A percentile compares a stretch with the other conserved stretches of the same genome.
Conservation (phyloP, 176 grass and related monocot species). For the Avena atlantica region DNA sequence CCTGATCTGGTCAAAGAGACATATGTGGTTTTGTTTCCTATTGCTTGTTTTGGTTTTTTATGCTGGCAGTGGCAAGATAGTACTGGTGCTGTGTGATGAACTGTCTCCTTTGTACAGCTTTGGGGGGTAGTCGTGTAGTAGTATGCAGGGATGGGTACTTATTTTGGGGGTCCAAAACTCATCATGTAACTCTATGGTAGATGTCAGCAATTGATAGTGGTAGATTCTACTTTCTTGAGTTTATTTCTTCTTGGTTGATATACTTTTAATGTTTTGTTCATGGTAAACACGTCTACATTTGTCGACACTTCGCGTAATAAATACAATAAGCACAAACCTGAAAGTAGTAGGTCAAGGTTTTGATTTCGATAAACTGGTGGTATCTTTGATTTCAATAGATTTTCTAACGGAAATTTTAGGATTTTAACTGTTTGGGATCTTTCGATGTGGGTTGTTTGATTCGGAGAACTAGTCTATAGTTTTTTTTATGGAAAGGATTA, state of each 20-base stretch:
- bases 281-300: not conserved
- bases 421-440: not conserved
- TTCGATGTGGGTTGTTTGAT: not conserved
- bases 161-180: constrained; percentile 1
- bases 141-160: not conserved
- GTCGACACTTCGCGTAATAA: not conserved
- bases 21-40: constrained; percentile 43
- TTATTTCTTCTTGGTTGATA: not conserved
- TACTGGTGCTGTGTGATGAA: constrained; percentile 38
- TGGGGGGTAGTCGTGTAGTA: constrained; percentile 1
- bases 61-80: constrained; percentile 24
- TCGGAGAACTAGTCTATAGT: not conserved
- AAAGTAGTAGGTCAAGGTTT: not conserved
- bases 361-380: not conserved
- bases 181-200: not conserved
- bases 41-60: constrained; percentile 47
- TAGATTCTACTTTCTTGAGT: not conserved
- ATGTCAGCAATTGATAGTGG: not conserved
- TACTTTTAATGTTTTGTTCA: not conserved
- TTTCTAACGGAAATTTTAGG: not conserved
- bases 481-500: not conserved
- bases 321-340: not conserved
- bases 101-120: constrained; percentile 38
- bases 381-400: not conserved
- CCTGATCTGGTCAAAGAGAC: constrained; percentile 66